Conservation (phyloP, 306 rosid genomes). For the Cercis canadensis region DNA sequence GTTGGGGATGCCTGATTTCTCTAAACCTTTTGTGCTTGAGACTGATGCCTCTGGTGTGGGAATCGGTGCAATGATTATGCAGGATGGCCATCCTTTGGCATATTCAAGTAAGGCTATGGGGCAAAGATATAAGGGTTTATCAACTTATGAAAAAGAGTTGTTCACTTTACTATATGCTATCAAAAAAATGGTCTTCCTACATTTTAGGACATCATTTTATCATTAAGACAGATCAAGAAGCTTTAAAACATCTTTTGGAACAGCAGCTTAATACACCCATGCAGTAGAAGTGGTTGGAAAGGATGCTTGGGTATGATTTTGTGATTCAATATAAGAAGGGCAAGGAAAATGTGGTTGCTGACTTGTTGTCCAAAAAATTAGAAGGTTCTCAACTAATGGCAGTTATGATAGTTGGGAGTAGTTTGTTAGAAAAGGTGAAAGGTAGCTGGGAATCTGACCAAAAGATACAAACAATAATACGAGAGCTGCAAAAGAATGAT, state of each 20-base stretch:
- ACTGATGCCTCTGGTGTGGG: too few species aligned
- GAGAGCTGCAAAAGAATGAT: too few species aligned
- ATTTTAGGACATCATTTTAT: background rate
- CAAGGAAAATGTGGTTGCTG: background rate
- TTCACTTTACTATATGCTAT: background rate
- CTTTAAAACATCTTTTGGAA: background rate
- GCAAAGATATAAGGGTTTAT: background rate
- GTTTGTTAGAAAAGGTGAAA: background rate
- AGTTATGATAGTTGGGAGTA: background rate
- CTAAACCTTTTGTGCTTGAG: background rate
- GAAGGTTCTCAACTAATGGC: background rate
- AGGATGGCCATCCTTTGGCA: background rate
- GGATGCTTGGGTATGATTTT: background rate
- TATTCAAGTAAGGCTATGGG: background rate
- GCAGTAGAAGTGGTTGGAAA: background rate
- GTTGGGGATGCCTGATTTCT: background rate
- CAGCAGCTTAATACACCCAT: background rate
- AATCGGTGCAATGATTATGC: too few species aligned
- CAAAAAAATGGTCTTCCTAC: background rate
- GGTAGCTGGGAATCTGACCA: background rate
- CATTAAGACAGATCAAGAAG: background rate
- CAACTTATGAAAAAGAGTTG: background rate
- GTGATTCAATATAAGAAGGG: background rate
- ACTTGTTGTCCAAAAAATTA: background rate
- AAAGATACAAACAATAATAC: too few species aligned